Evolutionary conservation across 129 eudicot genomes (phyloP).

Genomic region (Tagetes patula): DNA sequence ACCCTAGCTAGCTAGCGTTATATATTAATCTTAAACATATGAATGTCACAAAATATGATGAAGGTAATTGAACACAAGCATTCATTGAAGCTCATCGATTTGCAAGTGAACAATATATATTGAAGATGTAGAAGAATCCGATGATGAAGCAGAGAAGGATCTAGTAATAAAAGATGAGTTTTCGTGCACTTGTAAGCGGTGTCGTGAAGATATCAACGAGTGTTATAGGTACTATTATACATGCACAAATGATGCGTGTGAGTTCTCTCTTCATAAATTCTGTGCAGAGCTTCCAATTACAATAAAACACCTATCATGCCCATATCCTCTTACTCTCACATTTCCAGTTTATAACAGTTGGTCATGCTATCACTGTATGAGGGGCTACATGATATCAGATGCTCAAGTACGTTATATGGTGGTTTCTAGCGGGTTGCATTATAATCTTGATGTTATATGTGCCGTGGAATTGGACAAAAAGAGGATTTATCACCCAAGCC

Average conservation of each 20-base stretch:
- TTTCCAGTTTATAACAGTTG: too few species aligned
- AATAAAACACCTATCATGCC: background rate
- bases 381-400: too few species aligned
- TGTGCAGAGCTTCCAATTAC: conserved; percentile 4
- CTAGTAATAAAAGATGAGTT: background rate
- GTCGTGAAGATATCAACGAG: background rate
- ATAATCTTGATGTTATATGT: background rate
- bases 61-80: background rate
- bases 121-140: background rate
- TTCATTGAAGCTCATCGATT: background rate
- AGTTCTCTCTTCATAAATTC: conserved; percentile 11
- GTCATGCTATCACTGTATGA: too few species aligned
- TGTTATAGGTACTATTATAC: conserved; percentile 6
- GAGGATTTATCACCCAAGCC: conserved; percentile 13
- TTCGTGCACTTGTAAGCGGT: background rate
- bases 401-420: too few species aligned
- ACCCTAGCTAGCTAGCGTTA: background rate
- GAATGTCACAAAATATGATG: background rate
- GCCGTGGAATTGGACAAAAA: background rate
- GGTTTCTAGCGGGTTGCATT: too few species aligned
- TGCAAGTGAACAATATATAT: background rate
- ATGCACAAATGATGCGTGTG: background rate
- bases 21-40: too few species aligned
- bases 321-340: conserved; percentile 1
- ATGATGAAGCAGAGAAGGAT: background rate